phyloP scores from a whole-genome alignment of 176 grass and related monocot species.

The Oryza punctata region DNA sequence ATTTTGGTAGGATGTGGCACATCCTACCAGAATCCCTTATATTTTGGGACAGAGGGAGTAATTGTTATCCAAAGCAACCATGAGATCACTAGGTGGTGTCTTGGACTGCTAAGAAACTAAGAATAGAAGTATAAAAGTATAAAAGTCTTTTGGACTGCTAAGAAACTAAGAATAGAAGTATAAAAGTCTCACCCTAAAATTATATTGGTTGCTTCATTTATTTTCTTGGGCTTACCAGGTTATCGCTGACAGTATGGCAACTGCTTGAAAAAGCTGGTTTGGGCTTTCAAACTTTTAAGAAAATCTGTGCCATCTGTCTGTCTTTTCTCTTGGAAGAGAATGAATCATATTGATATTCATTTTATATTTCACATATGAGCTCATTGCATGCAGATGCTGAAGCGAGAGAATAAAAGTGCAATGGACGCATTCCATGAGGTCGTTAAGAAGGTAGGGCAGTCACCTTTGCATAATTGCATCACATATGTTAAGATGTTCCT shows the following conservation, averaged over 20 bases:
- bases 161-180: background rate
- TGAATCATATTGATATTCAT: background rate
- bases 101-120: background rate
- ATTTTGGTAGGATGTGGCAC: no score
- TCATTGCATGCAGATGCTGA: constrained; percentile 61
- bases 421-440: constrained; percentile 64
- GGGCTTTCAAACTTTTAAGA: constrained; percentile 7
- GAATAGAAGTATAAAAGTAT: background rate
- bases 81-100: background rate
- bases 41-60: no score
- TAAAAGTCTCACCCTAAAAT: background rate
- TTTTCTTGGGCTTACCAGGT: background rate
- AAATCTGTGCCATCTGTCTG: constrained; percentile 4
- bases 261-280: constrained; percentile 17
- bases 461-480: constrained; percentile 33
- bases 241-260: background rate
- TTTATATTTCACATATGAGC: constrained; percentile 32
- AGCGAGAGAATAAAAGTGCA: constrained; percentile 67
- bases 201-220: background rate
- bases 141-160: background rate
- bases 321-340: constrained; percentile 7
- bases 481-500: constrained; percentile 11
- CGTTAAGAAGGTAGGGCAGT: constrained; percentile 58
- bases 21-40: no score
- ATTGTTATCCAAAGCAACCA: background rate